Conservation (phyloP, 2,329 filamentous ascomycete species). For the Sporothrix curviconia region DNA sequence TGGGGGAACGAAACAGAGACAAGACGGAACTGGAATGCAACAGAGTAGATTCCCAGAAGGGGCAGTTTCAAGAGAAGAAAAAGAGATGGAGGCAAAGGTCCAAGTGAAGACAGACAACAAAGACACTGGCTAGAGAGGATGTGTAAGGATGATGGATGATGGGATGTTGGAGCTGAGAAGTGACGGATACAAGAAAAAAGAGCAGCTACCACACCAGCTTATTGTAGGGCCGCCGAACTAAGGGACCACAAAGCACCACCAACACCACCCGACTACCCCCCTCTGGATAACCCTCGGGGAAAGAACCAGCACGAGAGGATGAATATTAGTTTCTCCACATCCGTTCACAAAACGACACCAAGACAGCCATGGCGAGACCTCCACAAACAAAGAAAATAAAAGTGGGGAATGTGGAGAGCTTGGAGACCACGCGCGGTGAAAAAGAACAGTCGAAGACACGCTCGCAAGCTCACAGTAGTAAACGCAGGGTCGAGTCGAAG, state of each 20-base stretch:
- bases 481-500: too few species aligned
- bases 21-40: too few species aligned
- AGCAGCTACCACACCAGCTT: slow-evolving; percentile 1
- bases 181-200: background rate
- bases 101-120: too few species aligned
- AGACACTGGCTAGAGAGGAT: background rate
- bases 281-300: background rate
- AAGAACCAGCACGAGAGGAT: background rate
- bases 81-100: background rate
- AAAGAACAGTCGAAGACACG: too few species aligned
- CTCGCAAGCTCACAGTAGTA: too few species aligned
- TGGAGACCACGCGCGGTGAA: background rate
- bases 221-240: background rate
- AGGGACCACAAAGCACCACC: slow-evolving; percentile 1
- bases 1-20: background rate
- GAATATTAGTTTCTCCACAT: slow-evolving; percentile 6
- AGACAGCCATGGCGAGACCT: slow-evolving; percentile 4
- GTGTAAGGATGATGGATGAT: background rate
- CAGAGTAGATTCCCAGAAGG: background rate
- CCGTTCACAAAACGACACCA: background rate
- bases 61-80: background rate
- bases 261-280: background rate
- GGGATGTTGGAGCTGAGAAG: background rate
- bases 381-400: too few species aligned
- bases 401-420: slow-evolving; percentile 7